phyloP scores from a whole-genome alignment of 345 rosid genomes.

The Arabidopsis suecica region DNA sequence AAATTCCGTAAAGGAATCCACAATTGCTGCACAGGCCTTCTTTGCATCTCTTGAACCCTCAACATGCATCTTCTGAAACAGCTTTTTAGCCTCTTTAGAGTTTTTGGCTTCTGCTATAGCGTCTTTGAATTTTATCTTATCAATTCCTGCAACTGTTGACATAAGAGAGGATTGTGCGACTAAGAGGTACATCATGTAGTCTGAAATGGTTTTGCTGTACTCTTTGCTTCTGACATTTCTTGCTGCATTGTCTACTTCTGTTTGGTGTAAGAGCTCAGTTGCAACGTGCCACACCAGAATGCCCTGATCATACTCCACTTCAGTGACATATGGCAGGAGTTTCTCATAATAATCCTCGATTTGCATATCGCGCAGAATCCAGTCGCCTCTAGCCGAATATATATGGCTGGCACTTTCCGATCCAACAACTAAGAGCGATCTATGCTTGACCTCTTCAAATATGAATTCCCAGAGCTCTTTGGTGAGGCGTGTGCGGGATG shows the following conservation, averaged over 20 bases:
- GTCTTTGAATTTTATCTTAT: slow-evolving; percentile 49
- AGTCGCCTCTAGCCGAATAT: slow-evolving; percentile 54
- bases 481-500: slow-evolving; percentile 44
- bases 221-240: background rate
- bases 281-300: slow-evolving; percentile 60
- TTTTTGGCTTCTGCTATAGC: slow-evolving; percentile 47
- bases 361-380: slow-evolving; percentile 40
- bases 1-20: background rate
- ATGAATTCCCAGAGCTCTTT: slow-evolving; percentile 55
- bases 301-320: slow-evolving; percentile 47
- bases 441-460: slow-evolving; percentile 44
- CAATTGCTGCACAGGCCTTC: slow-evolving; percentile 35
- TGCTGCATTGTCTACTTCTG: background rate
- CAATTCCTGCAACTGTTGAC: slow-evolving; percentile 56
- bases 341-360: background rate
- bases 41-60: background rate
- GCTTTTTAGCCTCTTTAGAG: slow-evolving; percentile 10
- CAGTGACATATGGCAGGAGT: slow-evolving; percentile 42
- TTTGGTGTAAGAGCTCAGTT: slow-evolving; percentile 53
- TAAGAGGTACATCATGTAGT: slow-evolving; percentile 62
- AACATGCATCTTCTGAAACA: slow-evolving; percentile 36
- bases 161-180: slow-evolving; percentile 50
- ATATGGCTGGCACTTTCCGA: slow-evolving; percentile 46
- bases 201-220: slow-evolving; percentile 53
- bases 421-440: slow-evolving; percentile 39